phyloP scores from a whole-genome alignment of 2,329 filamentous ascomycete genomes.

The Aspergillus thermomutatus region DNA sequence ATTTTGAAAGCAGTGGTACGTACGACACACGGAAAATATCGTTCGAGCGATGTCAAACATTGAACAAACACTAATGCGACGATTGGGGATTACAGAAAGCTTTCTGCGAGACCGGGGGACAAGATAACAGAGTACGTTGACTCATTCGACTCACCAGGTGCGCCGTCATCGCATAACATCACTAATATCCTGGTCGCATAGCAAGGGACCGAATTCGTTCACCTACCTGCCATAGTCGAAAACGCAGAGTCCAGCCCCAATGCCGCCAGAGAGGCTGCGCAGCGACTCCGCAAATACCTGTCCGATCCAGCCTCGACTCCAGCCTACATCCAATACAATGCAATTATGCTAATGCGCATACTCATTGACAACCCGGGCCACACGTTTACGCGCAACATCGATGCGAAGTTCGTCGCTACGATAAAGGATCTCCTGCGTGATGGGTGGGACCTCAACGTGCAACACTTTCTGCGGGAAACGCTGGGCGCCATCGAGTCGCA shows the following conservation, averaged over 20 bases:
- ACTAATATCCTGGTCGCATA: constrained; percentile 3
- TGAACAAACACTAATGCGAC: background rate
- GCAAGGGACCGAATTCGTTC: constrained; percentile 84
- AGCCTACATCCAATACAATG: constrained; percentile 85
- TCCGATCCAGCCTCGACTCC: constrained; percentile 63
- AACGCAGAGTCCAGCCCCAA: constrained; percentile 85
- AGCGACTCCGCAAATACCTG: constrained; percentile 77
- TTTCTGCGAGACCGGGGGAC: constrained; percentile 72
- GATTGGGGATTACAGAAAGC: constrained; percentile 53
- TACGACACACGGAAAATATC: background rate
- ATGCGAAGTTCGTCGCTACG: constrained; percentile 75
- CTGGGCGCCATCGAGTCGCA: constrained; percentile 72
- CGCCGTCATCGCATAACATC: background rate
- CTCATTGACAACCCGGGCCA: constrained; percentile 85
- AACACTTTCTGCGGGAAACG: constrained; percentile 83
- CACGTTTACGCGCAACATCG: constrained; percentile 87
- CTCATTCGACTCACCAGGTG: background rate
- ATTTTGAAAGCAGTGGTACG: constrained; percentile 42
- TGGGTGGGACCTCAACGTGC: constrained; percentile 70
- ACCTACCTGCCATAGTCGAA: constrained; percentile 91
- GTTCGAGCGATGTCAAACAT: background rate
- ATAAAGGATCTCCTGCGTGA: constrained; percentile 71
- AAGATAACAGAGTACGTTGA: constrained; percentile 51
- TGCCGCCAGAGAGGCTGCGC: constrained; percentile 77
- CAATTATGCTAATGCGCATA: constrained; percentile 92